Evolutionary conservation across 495 filamentous ascomycete species (phyloP), one percentile per base, ranked within the genome.

Genomic region (Aspergillus baeticus): DNA sequence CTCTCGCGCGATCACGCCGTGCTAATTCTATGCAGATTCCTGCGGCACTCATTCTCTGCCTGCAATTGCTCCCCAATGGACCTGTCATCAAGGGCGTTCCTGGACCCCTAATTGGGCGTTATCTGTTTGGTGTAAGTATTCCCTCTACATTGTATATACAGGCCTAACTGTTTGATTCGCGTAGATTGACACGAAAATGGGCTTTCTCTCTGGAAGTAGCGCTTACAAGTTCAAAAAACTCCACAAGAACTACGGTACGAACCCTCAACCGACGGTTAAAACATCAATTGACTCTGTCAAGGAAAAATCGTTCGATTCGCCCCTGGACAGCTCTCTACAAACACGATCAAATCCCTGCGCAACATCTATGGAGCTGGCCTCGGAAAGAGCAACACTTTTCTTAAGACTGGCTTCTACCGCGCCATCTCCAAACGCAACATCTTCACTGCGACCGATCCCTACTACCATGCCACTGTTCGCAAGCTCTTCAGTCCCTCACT

Each of bases 401-500:
- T 64, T 10, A 67, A 67, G 45, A 59, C 62, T 5, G 38, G 37
- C 48, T 67, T 67, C 44, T 67, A 67, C 59, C 58, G 56, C 29
- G 60, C 51, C 14, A 67, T 67, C 52, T 67, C 65, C 11, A 48
- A 60, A 7, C 51, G 58, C 11, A 67, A 67, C 53, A 56, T 67
- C 52, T 67, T 67, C 62, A 67, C 65, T 0, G 65, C 65, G 0
- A 55, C 54, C 0, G 65, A 67, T 18, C 54, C 62, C 0, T n/a
- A 47, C 35, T 67, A 67, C 45, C 65, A 67, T 55, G 49, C 62
- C 3, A 48, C 54, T 2, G 59, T 64, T 5, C 61, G 62, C 22
- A 67, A 67, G 52, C 57, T 67, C 2, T 67, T 67, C 51, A 55
- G 59, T 7, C 65, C 62, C 2, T 67, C 65, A 0, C 41, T 67